Conservation (phyloP, 2,329 filamentous ascomycete species). For the Sclerotinia glacialis region DNA sequence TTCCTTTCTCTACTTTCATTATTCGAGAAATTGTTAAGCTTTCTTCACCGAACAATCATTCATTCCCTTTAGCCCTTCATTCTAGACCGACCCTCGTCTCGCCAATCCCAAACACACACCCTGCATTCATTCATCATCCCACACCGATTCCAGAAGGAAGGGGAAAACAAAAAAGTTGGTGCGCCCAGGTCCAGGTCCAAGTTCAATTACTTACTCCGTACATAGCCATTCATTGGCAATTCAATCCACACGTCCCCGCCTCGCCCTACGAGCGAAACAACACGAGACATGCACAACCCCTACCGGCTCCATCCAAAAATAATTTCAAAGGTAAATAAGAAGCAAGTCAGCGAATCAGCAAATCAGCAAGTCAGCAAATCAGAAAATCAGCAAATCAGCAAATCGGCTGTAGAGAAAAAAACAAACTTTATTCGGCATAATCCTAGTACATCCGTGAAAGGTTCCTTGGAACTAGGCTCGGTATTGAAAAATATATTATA, state of each 20-base stretch:
- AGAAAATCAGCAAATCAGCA: background rate
- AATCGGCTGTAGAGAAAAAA: background rate
- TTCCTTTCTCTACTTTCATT: too few relatives aligned
- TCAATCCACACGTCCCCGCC: background rate
- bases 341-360: background rate
- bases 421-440: conserved; percentile 1
- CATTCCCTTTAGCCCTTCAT: background rate
- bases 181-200: background rate
- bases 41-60: background rate
- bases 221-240: background rate
- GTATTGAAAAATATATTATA: background rate
- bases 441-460: background rate
- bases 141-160: background rate
- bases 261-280: conserved; percentile 12
- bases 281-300: background rate
- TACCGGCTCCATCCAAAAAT: background rate
- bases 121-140: background rate
- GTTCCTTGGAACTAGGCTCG: background rate
- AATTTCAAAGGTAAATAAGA: background rate
- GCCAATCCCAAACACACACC: background rate
- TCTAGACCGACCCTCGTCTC: too few relatives aligned
- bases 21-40: too few relatives aligned
- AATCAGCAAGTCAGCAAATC: background rate
- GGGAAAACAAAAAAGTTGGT: background rate
- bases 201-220: too few relatives aligned